phyloP scores from a whole-genome alignment of 345 rosid species.

The Abelmoschus esculentus region DNA sequence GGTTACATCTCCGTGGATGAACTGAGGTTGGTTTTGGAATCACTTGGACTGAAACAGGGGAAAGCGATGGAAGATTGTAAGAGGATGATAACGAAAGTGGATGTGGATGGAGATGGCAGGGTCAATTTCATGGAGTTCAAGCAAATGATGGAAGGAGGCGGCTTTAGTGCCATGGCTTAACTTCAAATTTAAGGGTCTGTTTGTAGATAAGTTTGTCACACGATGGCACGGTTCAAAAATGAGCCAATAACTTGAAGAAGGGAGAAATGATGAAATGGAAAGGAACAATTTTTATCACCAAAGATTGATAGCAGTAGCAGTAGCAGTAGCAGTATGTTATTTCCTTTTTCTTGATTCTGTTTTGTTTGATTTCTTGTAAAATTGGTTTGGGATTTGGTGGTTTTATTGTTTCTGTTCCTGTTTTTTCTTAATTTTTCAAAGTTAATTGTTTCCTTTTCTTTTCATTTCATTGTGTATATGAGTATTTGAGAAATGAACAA shows the following conservation, averaged over 20 bases:
- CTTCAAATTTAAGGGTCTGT: neutral
- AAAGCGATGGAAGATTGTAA: constrained; percentile 61
- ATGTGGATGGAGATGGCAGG: constrained; percentile 85
- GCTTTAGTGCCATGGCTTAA: constrained; percentile 29
- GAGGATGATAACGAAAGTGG: constrained; percentile 72
- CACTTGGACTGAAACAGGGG: constrained; percentile 76
- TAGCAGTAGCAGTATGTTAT: neutral
- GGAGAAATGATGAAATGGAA: neutral
- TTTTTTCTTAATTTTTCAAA: neutral
- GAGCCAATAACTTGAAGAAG: neutral
- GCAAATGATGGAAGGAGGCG: constrained; percentile 52
- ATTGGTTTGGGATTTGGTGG: neutral
- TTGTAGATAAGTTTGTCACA: neutral
- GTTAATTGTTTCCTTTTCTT: neutral
- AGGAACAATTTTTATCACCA: constrained; percentile 5
- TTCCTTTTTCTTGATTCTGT: neutral
- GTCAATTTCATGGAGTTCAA: constrained; percentile 50
- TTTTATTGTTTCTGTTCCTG: neutral
- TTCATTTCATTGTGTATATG: neutral
- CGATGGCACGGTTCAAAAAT: neutral
- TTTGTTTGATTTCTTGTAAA: neutral
- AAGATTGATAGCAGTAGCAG: neutral
- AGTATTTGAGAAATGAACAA: neutral
- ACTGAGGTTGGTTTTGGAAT: constrained; percentile 52
- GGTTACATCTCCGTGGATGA: constrained; percentile 83